Base-by-base conservation (phyloP, 352 stramenopile genomes). In the Pythium dissimile region DNA sequence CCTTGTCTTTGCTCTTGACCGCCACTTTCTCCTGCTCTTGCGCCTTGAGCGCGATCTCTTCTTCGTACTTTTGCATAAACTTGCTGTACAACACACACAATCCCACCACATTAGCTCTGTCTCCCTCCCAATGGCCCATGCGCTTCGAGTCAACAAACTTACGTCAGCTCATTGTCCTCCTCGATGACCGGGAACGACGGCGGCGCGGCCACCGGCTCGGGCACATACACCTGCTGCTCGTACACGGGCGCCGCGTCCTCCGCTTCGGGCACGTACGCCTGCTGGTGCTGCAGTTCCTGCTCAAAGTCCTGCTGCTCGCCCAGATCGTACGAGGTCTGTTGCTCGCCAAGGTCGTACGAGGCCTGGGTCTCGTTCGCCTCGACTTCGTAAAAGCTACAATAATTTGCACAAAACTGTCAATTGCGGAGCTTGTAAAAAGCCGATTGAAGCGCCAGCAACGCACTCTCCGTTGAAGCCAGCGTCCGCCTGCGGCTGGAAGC, bases 151-250 rank as follows among this genome's bases (percentile, higher is more conserved):
- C n/a, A n/a, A n/a, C n/a, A n/a, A 31, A 80, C 73, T 48, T 80
- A 91, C 78, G 78, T 88, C 42, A 91, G 67, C 53, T 91, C 80
- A 38, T 91, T 88, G 15, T 82, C 78, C 49, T 91, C 77, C 26
- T 86, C 75, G 26, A 89, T 54, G 11, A 66, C 72, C 15, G 76
- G 76, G 41, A 81, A 73, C 20, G 54, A 39, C 20, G 52, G 8
- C 24, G 31, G 11, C 12, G 27, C 44, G 13, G 58, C 39, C n/a
- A 60, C 30, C 7, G 58, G 58, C 44, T 54, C 59, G 1, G 54
- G 54, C 51, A 62, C n/a, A n/a, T n/a, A n/a, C n/a, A n/a, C n/a
- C n/a, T n/a, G n/a, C n/a, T n/a, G n/a, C n/a, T n/a, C 50, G n/a
- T 59, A 53, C 21, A 62, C 35, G 28, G 51, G 38, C n/a, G 20